These are phyloP conservation scores for Cladobotryum protrusum DNA, from an alignment of 2,329 filamentous ascomycete species.

Conservation along the genomic window DNA sequence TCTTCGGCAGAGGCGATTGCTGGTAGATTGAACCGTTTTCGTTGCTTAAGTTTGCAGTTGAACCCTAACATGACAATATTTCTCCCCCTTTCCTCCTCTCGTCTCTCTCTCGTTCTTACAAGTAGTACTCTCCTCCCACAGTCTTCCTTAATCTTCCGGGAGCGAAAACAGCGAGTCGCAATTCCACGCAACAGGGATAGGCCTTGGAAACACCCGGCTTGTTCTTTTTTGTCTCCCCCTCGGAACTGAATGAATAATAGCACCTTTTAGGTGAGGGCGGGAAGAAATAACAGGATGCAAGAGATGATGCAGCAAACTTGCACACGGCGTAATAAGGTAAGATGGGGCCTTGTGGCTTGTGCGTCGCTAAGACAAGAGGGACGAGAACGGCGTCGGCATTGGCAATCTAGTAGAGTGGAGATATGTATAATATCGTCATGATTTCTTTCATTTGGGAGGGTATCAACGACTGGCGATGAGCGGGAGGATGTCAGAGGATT, in stretches of 20 bases:
- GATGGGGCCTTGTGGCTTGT: conserved; percentile 8
- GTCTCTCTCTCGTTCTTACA: background rate
- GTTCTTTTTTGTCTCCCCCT: too few species aligned
- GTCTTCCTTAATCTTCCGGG: background rate
- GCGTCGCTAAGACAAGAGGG: conserved; percentile 3
- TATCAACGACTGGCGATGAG: conserved; percentile 1
- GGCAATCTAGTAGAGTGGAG: too few species aligned
- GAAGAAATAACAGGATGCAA: too few species aligned
- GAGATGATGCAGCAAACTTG: too few species aligned
- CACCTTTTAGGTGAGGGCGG: too few species aligned
- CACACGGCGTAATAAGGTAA: background rate
- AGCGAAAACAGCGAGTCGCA: background rate
- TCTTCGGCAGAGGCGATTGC: too few species aligned
- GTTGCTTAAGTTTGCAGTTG: too few species aligned
- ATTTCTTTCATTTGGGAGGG: conserved; percentile 1
- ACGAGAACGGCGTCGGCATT: conserved; percentile 4
- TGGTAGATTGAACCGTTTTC: too few species aligned
- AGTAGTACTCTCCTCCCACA: background rate
- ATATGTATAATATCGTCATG: conserved; percentile 12
- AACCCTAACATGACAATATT: too few species aligned
- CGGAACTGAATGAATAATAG: too few species aligned
- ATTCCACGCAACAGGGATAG: conserved; percentile 8
- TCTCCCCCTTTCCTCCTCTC: background rate
- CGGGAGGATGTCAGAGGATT: background rate
- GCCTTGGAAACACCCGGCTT: background rate